Percentiles rank a stretch among this genome's conserved stretches.
Evolutionary conservation across 2,329 filamentous ascomycete genomes (phyloP).

Genomic region (Rasamsonia emersonii): DNA sequence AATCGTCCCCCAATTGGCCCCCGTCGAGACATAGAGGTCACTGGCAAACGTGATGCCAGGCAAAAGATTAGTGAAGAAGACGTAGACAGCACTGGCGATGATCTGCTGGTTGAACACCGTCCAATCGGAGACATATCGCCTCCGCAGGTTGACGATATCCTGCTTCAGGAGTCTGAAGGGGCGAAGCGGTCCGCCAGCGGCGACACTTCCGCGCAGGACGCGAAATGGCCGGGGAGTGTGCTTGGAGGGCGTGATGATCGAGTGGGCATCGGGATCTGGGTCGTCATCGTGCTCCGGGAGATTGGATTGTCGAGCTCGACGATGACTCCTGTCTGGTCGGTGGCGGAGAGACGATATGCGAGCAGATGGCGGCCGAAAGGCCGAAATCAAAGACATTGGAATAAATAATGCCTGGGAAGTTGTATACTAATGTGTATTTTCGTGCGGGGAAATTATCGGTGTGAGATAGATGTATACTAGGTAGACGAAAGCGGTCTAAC

Average conservation of each 20-base stretch:
- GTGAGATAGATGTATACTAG: too few species aligned
- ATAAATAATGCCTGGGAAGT: too few species aligned
- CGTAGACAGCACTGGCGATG: slow-evolving; percentile 55
- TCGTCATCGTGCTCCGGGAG: slow-evolving; percentile 10
- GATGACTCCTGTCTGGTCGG: slow-evolving; percentile 14
- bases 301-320: slow-evolving; percentile 8
- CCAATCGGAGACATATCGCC: slow-evolving; percentile 48
- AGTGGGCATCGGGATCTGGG: slow-evolving; percentile 22
- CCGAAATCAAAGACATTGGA: slow-evolving; percentile 25
- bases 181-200: slow-evolving; percentile 35
- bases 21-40: slow-evolving; percentile 55
- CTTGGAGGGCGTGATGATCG: slow-evolving; percentile 29
- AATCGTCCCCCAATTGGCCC: slow-evolving; percentile 56
- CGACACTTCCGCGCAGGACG: slow-evolving; percentile 22
- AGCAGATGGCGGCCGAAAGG: slow-evolving; percentile 25
- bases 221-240: slow-evolving; percentile 25
- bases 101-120: slow-evolving; percentile 55
- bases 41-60: slow-evolving; percentile 60
- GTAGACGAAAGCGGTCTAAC: too few species aligned
- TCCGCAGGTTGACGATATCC: slow-evolving; percentile 40
- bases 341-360: slow-evolving; percentile 18
- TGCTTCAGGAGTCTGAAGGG: slow-evolving; percentile 47
- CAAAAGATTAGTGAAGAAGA: slow-evolving; percentile 59
- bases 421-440: too few species aligned
- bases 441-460: too few species aligned